Evolutionary conservation across 371 early-diverging fungal species (phyloP).

Genomic region (Syncephalastrum monosporum): DNA sequence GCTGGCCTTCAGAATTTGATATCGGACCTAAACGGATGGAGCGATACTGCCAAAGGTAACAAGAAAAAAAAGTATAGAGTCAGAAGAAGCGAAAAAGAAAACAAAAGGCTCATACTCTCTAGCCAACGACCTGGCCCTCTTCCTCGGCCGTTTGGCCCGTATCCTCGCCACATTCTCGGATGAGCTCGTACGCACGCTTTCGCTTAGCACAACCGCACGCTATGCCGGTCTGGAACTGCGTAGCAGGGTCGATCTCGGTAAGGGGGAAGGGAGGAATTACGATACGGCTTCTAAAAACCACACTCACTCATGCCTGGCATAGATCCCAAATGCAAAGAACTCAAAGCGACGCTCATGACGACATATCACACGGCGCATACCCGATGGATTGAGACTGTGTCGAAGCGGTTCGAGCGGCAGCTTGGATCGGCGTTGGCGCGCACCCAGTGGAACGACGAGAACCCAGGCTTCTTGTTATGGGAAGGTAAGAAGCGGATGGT

Average conservation of each 20-base stretch:
- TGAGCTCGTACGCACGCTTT: constrained; percentile 29
- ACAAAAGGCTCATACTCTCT: background rate
- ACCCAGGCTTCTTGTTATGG: constrained; percentile 32
- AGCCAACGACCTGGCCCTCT: constrained; percentile 27
- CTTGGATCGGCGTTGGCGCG: constrained; percentile 11
- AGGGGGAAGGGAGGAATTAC: background rate
- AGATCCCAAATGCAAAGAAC: constrained; percentile 27
- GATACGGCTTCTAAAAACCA: background rate
- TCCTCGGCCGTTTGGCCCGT: constrained; percentile 35
- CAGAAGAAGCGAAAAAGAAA: background rate
- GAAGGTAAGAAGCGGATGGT: constrained; percentile 17
- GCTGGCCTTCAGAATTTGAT: constrained; percentile 13
- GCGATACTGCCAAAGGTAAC: constrained; percentile 10
- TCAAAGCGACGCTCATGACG: constrained; percentile 21
- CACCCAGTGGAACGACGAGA: constrained; percentile 33
- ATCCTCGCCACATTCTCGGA: constrained; percentile 32
- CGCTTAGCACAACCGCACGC: constrained; percentile 10
- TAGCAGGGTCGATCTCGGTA: constrained; percentile 37
- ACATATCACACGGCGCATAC: constrained; percentile 35
- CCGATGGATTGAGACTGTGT: constrained; percentile 41
- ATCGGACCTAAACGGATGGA: constrained; percentile 16
- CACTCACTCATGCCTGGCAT: background rate
- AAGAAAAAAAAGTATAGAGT: constrained; percentile 11
- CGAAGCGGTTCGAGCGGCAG: constrained; percentile 20
- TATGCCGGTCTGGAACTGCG: constrained; percentile 22